Conservation (phyloP, 805 yeast species). For the Ogataea methylovora region DNA sequence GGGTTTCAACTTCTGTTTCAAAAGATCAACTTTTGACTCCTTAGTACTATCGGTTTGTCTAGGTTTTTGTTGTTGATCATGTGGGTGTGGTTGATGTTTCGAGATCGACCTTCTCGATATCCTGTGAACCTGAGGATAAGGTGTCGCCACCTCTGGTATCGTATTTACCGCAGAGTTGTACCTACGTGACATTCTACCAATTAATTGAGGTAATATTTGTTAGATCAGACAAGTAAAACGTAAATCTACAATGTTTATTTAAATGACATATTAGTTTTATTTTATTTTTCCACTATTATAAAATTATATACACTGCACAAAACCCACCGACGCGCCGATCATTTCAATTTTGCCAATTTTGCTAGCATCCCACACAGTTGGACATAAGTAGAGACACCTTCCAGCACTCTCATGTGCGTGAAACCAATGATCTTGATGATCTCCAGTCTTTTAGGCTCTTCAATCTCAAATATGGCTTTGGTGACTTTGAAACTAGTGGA, state of each 20-base stretch:
- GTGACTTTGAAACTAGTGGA: slow-evolving; percentile 86
- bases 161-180: no score
- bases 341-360: slow-evolving; percentile 30
- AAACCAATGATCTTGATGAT: slow-evolving; percentile 83
- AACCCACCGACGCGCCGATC: no score
- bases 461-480: slow-evolving; percentile 61
- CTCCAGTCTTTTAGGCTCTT: slow-evolving; percentile 65
- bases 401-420: slow-evolving; percentile 85
- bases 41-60: background rate
- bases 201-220: no score
- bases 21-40: slow-evolving; percentile 1
- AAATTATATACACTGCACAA: no score
- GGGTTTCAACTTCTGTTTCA: slow-evolving; percentile 15
- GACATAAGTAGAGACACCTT: slow-evolving; percentile 84
- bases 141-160: no score
- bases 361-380: slow-evolving; percentile 83
- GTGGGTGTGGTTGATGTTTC: slow-evolving; percentile 12
- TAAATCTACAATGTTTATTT: no score
- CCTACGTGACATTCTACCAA: no score
- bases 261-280: no score
- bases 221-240: no score
- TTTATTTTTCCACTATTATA: no score
- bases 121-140: slow-evolving; percentile 7
- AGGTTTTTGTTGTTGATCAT: slow-evolving; percentile 1
- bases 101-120: slow-evolving; percentile 23